These are phyloP conservation scores for Serendipita indica DNA, from an alignment of 768 basidiomycete genomes.

Conservation along the genomic window DNA sequence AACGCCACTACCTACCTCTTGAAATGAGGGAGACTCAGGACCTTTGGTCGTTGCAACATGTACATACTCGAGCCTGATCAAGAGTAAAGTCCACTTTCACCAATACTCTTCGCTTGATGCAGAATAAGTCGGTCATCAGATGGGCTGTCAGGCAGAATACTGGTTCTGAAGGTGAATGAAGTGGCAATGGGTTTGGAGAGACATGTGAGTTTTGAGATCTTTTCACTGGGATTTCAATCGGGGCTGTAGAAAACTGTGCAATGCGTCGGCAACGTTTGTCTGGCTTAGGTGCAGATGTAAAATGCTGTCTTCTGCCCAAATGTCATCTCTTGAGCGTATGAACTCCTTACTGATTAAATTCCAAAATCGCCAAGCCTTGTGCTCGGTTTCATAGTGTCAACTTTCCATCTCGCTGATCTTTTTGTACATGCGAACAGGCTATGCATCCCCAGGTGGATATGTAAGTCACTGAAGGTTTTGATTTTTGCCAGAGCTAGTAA, in stretches of 20 bases:
- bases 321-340: conserved; percentile 6
- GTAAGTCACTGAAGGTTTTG: conserved; percentile 14
- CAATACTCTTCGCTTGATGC: not conserved
- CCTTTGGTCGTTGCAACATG: not conserved
- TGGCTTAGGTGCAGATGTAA: not conserved
- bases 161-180: not conserved
- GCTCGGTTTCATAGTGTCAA: conserved; percentile 22
- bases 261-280: not conserved
- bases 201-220: not conserved
- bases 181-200: not conserved
- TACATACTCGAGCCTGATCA: not conserved
- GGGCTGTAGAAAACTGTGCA: not conserved
- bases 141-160: not conserved
- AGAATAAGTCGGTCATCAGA: not conserved
- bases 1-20: not conserved
- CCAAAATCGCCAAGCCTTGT: conserved; percentile 26
- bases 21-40: not conserved
- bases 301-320: not conserved
- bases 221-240: not conserved
- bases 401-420: conserved; percentile 7
- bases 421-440: conserved; percentile 15
- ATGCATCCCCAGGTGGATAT: conserved; percentile 17
- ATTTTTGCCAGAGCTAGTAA: conserved; percentile 11
- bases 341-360: conserved; percentile 20
- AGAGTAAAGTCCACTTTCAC: not conserved